Conservation (phyloP, 2,329 filamentous ascomycete genomes). For the Aspergillus sp. region DNA sequence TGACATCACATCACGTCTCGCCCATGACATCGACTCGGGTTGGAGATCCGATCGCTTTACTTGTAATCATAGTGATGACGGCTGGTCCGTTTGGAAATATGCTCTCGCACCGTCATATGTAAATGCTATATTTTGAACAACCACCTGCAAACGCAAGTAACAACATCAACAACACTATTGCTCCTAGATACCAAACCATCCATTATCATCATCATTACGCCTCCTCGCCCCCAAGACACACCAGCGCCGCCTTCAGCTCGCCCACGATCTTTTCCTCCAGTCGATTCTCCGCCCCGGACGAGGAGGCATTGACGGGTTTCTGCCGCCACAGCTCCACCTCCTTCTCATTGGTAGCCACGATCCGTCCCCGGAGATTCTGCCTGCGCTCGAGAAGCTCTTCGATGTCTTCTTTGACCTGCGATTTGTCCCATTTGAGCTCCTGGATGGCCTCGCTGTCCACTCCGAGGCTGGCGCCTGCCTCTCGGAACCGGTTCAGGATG, state of each 20-base stretch:
- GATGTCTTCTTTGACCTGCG: conserved; percentile 73
- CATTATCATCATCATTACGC: conserved; percentile 23
- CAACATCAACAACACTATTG: background rate
- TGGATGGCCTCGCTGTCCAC: conserved; percentile 64
- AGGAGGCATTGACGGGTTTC: conserved; percentile 39
- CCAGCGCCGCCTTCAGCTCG: conserved; percentile 60
- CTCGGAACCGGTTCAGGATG: conserved; percentile 66
- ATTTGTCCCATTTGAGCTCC: conserved; percentile 71
- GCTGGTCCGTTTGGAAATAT: too few species aligned
- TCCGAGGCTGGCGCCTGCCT: conserved; percentile 62
- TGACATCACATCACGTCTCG: background rate
- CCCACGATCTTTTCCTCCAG: conserved; percentile 74
- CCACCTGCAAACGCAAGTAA: background rate
- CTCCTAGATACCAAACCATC: background rate
- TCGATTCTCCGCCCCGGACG: conserved; percentile 56
- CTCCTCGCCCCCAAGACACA: conserved; percentile 42
- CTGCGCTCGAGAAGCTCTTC: conserved; percentile 75
- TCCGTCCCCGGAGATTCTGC: conserved; percentile 67
- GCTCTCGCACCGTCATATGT: too few species aligned
- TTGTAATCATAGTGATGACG: too few species aligned
- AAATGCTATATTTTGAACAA: too few species aligned
- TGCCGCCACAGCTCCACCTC: conserved; percentile 63
- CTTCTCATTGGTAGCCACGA: conserved; percentile 70
- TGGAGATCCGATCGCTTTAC: too few species aligned
- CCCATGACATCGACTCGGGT: too few species aligned